Evolutionary conservation across 116 monocot species (phyloP).

Genomic region (Zostera marina): DNA sequence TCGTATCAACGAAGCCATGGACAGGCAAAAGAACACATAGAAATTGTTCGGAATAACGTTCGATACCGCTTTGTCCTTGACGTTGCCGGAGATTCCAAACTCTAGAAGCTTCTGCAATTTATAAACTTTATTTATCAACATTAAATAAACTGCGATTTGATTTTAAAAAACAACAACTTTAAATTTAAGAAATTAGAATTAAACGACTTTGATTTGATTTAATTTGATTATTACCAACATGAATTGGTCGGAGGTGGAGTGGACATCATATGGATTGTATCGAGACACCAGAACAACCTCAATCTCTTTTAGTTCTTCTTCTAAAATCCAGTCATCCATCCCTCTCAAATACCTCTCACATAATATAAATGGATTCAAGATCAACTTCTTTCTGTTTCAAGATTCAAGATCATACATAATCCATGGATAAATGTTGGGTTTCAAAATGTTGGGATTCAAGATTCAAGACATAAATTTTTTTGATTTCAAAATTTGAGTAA

Average conservation of each 20-base stretch:
- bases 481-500: too few species aligned
- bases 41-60: slow-evolving; percentile 41
- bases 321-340: slow-evolving; percentile 24
- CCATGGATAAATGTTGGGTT: neutral
- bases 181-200: too few species aligned
- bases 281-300: slow-evolving; percentile 57
- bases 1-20: slow-evolving; percentile 33
- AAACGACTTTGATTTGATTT: too few species aligned
- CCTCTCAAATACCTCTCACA: slow-evolving; percentile 30
- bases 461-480: too few species aligned
- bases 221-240: neutral
- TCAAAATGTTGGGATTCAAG: too few species aligned
- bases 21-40: too few species aligned
- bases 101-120: slow-evolving; percentile 4
- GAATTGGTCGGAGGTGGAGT: neutral
- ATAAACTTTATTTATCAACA: neutral
- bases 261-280: slow-evolving; percentile 32
- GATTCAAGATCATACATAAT: neutral
- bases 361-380: too few species aligned
- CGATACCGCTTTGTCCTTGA: slow-evolving; percentile 51
- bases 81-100: slow-evolving; percentile 17
- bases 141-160: too few species aligned
- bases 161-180: too few species aligned
- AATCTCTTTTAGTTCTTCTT: slow-evolving; percentile 53
- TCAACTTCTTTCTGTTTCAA: slow-evolving; percentile 1